Evolutionary conservation across 1,139 yeast species (phyloP).

Genomic region (Debaryomycetaceae sp.): DNA sequence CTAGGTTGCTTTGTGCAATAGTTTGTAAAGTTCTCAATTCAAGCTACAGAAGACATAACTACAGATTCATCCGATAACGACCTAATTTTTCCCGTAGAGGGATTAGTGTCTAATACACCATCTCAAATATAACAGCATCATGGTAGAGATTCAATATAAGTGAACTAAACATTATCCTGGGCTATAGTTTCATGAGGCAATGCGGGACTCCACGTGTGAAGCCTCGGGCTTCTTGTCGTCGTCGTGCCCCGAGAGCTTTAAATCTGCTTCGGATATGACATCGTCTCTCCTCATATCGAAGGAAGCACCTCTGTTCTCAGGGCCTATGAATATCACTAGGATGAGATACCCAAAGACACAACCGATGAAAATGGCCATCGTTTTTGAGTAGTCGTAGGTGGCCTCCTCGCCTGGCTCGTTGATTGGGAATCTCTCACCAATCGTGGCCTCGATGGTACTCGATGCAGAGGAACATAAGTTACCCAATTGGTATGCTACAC

Average conservation of each 20-base stretch:
- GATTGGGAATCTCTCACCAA: constrained; percentile 64
- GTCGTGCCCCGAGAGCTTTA: neutral
- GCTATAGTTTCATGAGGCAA: no score
- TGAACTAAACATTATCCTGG: no score
- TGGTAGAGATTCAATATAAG: no score
- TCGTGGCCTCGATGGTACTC: constrained; percentile 74
- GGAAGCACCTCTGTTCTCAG: constrained; percentile 54
- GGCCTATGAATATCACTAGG: constrained; percentile 62
- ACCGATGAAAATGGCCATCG: constrained; percentile 82
- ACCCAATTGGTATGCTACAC: constrained; percentile 80
- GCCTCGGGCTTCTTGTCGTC: neutral
- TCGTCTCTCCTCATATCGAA: constrained; percentile 5
- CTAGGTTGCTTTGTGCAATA: no score
- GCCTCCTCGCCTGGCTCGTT: constrained; percentile 8
- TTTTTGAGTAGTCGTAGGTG: constrained; percentile 53
- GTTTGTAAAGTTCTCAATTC: no score
- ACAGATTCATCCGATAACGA: no score
- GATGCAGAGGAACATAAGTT: constrained; percentile 81
- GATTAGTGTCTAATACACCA: no score
- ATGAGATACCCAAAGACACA: constrained; percentile 67
- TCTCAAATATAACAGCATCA: no score
- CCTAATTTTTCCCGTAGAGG: no score
- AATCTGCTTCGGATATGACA: constrained; percentile 1
- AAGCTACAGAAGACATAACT: no score
- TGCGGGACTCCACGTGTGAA: neutral